phyloP scores from a whole-genome alignment of 2,329 filamentous ascomycete species.

The Beauveria bassiana region DNA sequence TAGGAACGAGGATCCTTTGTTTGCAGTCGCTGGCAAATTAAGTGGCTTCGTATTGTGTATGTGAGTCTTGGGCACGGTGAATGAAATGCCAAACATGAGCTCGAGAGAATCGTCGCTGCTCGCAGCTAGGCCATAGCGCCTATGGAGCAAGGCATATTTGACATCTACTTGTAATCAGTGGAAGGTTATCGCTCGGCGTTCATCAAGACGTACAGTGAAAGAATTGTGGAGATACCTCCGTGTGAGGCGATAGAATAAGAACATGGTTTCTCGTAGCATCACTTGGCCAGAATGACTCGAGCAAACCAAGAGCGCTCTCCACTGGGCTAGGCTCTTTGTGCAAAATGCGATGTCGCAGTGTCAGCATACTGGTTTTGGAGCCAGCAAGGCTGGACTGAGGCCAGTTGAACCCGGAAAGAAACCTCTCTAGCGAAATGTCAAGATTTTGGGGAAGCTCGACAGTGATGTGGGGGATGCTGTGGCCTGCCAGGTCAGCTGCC shows the following conservation, averaged over 20 bases:
- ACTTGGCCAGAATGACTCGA: conserved; percentile 83
- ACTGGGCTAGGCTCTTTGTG: conserved; percentile 52
- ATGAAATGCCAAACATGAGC: conserved; percentile 67
- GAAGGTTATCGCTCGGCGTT: not conserved
- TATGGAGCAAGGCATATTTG: conserved; percentile 69
- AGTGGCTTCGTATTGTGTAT: conserved; percentile 56
- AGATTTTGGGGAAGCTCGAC: conserved; percentile 71
- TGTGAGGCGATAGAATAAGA: conserved; percentile 75
- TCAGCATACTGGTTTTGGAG: conserved; percentile 48
- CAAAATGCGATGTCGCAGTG: conserved; percentile 66
- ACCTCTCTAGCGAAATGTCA: conserved; percentile 56
- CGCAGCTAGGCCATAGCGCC: conserved; percentile 56
- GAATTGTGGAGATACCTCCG: conserved; percentile 71
- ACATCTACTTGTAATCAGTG: conserved; percentile 44
- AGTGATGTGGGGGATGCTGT: conserved; percentile 65
- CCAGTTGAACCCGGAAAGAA: conserved; percentile 60
- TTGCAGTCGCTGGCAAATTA: conserved; percentile 29
- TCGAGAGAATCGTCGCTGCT: conserved; percentile 37
- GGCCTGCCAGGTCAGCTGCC: conserved; percentile 65
- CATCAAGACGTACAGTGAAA: conserved; percentile 56
- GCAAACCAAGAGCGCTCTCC: conserved; percentile 64
- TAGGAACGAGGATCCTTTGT: conserved; percentile 53
- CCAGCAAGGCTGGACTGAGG: conserved; percentile 39
- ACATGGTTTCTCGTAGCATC: conserved; percentile 61
- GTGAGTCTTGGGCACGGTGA: conserved; percentile 61